Evolutionary conservation across 1,284 basidiomycete genomes (phyloP).

Genomic region (Cystobasidium pallidum): DNA sequence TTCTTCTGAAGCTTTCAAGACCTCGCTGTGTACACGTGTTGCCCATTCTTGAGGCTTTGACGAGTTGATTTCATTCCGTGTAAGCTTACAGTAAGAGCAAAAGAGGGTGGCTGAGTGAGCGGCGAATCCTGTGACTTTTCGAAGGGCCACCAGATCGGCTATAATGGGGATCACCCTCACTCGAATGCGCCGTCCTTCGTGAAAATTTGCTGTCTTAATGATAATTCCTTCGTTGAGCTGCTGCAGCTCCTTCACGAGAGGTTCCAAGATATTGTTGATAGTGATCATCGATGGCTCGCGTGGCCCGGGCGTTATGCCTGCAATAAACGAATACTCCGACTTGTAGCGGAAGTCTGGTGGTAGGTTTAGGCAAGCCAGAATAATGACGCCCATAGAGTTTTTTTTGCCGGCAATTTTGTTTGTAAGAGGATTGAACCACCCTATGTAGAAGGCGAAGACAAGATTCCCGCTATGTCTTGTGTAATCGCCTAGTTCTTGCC

Average conservation of each 20-base stretch:
- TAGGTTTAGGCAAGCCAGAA: slow-evolving; percentile 43
- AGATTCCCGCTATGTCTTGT: slow-evolving; percentile 18
- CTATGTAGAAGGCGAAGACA: slow-evolving; percentile 42
- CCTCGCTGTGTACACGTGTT: slow-evolving; percentile 9
- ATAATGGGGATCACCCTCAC: slow-evolving; percentile 12
- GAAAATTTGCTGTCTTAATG: slow-evolving; percentile 6
- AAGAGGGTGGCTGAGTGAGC: slow-evolving; percentile 23
- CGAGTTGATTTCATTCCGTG: slow-evolving; percentile 7
- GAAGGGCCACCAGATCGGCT: slow-evolving; percentile 12
- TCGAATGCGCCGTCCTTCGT: slow-evolving; percentile 17
- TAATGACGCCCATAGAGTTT: slow-evolving; percentile 42
- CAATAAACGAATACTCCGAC: slow-evolving; percentile 36
- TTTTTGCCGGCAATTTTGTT: slow-evolving; percentile 42
- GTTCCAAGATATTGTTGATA: slow-evolving; percentile 41
- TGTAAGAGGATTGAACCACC: slow-evolving; percentile 45
- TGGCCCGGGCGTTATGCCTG: slow-evolving; percentile 42
- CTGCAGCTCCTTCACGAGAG: slow-evolving; percentile 25
- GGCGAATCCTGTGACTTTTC: slow-evolving; percentile 24
- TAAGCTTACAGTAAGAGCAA: slow-evolving; percentile 24
- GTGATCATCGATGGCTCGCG: slow-evolving; percentile 35
- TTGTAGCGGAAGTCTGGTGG: slow-evolving; percentile 40
- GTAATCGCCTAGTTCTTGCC: slow-evolving; percentile 28
- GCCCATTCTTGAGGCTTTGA: slow-evolving; percentile 11
- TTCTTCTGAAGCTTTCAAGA: slow-evolving; percentile 1
- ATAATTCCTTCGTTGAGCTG: slow-evolving; percentile 32